Base-by-base conservation (phyloP, 306 rosid species). In the Prunus mume region DNA sequence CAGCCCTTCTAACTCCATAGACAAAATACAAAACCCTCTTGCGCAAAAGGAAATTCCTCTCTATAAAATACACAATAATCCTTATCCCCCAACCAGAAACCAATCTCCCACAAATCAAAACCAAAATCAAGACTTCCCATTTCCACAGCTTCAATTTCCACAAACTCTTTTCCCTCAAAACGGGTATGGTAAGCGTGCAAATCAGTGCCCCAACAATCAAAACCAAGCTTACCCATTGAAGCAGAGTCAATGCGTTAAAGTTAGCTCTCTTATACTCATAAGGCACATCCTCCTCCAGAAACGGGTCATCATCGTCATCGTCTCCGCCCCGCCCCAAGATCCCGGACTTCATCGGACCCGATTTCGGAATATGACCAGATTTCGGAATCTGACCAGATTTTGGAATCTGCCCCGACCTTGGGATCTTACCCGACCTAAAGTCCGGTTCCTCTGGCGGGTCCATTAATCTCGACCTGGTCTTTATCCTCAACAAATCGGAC, bases 21-120 rank as follows among this genome's bases (percentile, higher is more conserved):
- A 93, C 98, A 47, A 93, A 93, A 83, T 93, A 93, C 51, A 93
- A 75, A 8, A 93, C 91, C 71, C 86, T 78, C 75, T 93, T 93
- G 7, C 98, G 86, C 71, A 91, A 68, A 49, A 91, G 82, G 52
- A 93, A 93, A 71, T 91, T 93, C 82, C 91, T 89, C 55, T 93
- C 98, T 6, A 88, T 77, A 43, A 79, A 93, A 74, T 81, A 93
- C n/a, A 93, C 98, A 0, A 76, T 30, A 2, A 91, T 68, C 38
- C 84, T 76, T 14, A 91, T 86, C 28, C 84, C 79, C 98, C 98
- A 93, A 68, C 87, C 97, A 12, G 98, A 93, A 3, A 93, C 93
- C 82, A 93, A 82, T 24, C 97, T 71, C 5, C 98, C 98, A 67
- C 96, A 93, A 1, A 93, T 93, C 67, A 91, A 41, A 62, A 91